Evolutionary conservation across 805 yeast genomes (phyloP).

Genomic region (Monosporozyma unispora): DNA sequence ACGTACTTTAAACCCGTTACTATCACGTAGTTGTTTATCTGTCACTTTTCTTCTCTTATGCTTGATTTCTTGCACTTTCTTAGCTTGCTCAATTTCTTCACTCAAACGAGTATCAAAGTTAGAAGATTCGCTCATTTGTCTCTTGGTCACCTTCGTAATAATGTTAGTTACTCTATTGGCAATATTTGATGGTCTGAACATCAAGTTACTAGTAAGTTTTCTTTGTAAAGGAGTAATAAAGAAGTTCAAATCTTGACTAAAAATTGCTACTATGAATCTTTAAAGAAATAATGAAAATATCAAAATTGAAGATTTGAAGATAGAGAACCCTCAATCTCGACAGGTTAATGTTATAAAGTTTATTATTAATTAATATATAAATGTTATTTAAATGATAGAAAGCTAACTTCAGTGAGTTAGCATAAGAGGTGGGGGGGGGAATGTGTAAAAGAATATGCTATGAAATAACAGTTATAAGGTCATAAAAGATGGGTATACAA

Average conservation of each 20-base stretch:
- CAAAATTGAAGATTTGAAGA: background rate
- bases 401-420: background rate
- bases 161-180: background rate
- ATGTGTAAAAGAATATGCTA: background rate
- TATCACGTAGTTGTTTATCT: slow-evolving; percentile 15
- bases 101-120: slow-evolving; percentile 10
- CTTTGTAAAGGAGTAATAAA: background rate
- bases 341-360: background rate
- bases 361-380: background rate
- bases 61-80: slow-evolving; percentile 6
- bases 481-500: background rate
- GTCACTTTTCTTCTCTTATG: slow-evolving; percentile 9
- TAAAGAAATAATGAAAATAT: background rate
- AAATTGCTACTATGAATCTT: background rate
- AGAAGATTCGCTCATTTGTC: background rate
- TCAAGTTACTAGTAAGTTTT: too few species aligned
- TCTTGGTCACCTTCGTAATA: background rate
- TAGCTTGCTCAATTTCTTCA: slow-evolving; percentile 11
- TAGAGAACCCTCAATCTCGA: background rate
- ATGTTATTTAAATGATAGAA: background rate
- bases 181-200: background rate
- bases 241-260: background rate
- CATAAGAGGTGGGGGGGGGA: background rate
- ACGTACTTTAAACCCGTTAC: slow-evolving; percentile 27
- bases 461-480: background rate